Evolutionary conservation across 2,329 filamentous ascomycete genomes (phyloP), one percentile per base, ranked within the genome.

Genomic region (Sarocladium strictum): DNA sequence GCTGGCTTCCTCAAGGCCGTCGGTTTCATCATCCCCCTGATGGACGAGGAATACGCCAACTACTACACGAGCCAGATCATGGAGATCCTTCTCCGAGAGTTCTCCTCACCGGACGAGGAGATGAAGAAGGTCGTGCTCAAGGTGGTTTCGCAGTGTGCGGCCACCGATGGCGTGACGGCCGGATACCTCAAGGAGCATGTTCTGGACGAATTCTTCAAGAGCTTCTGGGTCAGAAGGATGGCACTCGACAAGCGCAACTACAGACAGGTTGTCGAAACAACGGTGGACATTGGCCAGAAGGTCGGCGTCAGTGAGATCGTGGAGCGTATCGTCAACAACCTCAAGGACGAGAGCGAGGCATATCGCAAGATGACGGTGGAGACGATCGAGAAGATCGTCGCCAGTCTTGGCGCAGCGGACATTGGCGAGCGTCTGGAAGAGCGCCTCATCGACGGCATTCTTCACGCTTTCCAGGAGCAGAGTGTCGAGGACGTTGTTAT

Each of bases 101-200:
- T 99, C 65, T 89, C 91, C 6, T 97, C 93, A 1, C 94, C 94
- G 0, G 94, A 99, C 61, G 94, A 99, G 71, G 94, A 99, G 72
- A 99, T 99, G 94, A 99, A 97, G 75, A 99, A 99, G 76, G 94
- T 99, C 1, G 94, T 99, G 7, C 76, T 99, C 56, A 97, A 97
- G 72, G 94, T 99, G 26, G 85, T 99, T 15, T 97, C 92, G 17
- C 94, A 99, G 67, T 97, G 94, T 66, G 90, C 94, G 7, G 87
- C 87, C 62, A 97, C 93, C 2, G 89, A 96, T 65, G 94, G 94
- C 73, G 94, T 99, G 26, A 97, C 94, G 32, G 89, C 92, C 33
- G 88, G 86, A 37, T 99, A 97, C 65, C 80, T 99, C 38, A 97
- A 97, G 71, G 92, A 97, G 66, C 88, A 96, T 58, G 92, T 99